Percentiles rank a stretch among this genome's conserved stretches.
Conservation (phyloP, 169 alveolate species). For the Plasmodium vivax region DNA sequence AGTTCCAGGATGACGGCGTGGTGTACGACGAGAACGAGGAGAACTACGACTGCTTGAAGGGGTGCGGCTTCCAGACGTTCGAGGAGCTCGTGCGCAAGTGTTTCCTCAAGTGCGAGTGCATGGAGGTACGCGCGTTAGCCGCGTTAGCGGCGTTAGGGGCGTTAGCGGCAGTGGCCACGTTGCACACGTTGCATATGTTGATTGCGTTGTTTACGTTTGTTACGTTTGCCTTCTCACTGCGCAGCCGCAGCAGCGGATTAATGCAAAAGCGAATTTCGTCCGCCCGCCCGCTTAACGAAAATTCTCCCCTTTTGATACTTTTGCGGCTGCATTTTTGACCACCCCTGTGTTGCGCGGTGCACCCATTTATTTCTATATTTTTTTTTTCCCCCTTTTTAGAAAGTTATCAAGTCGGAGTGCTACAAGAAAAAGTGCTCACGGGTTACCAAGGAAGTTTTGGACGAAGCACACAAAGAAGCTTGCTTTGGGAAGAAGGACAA, state of each 20-base stretch:
- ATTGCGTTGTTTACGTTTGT: no score
- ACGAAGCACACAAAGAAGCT: slow-evolving; percentile 72
- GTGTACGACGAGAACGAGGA: slow-evolving; percentile 82
- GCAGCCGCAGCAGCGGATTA: neutral
- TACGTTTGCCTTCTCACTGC: neutral
- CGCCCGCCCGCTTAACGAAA: neutral
- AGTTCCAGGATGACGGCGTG: slow-evolving; percentile 75
- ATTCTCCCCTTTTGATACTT: neutral
- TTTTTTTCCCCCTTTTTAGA: slow-evolving; percentile 29
- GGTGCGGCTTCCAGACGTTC: slow-evolving; percentile 82
- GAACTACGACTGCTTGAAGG: slow-evolving; percentile 82
- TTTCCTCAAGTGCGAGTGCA: slow-evolving; percentile 83
- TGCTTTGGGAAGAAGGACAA: slow-evolving; percentile 37
- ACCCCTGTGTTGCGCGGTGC: neutral
- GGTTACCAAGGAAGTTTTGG: slow-evolving; percentile 68
- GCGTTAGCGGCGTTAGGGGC: neutral
- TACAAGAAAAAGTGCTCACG: slow-evolving; percentile 63
- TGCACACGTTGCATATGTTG: neutral
- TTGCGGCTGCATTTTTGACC: neutral
- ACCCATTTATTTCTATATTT: neutral
- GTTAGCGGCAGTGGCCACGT: neutral
- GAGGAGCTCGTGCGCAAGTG: slow-evolving; percentile 82
- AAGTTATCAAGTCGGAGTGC: slow-evolving; percentile 56
- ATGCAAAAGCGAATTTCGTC: neutral
- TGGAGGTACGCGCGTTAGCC: slow-evolving; percentile 81